Evolutionary conservation across 164 flowering plant species (phyloP).

Genomic region (Sedum album): DNA sequence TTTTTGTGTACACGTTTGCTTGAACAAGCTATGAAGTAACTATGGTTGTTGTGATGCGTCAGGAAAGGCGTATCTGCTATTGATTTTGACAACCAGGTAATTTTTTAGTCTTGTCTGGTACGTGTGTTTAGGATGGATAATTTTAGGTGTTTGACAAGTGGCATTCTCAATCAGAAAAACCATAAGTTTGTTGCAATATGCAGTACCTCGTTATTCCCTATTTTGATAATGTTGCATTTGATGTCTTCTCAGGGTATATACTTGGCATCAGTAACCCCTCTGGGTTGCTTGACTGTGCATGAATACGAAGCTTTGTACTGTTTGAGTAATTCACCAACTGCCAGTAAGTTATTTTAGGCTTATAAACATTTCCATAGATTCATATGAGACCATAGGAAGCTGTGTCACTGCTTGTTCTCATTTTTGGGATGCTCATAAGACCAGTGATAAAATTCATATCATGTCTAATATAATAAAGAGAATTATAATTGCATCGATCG

Average conservation of each 20-base stretch:
- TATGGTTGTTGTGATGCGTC: conserved; percentile 7
- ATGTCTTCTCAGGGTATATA: conserved; percentile 53
- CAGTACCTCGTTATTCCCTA: background rate
- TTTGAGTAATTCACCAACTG: conserved; percentile 23
- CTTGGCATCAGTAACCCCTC: conserved; percentile 73
- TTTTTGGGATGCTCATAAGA: background rate
- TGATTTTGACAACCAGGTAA: conserved; percentile 75
- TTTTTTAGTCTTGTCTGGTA: conserved; percentile 1
- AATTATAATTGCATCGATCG: no score
- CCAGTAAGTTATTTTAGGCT: conserved; percentile 34
- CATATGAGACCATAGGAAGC: background rate
- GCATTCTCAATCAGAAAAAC: background rate
- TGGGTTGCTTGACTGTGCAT: conserved; percentile 83
- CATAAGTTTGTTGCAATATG: background rate
- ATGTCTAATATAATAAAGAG: background rate
- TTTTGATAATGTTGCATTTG: background rate
- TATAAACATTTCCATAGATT: background rate
- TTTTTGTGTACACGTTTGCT: background rate
- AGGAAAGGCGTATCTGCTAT: conserved; percentile 61
- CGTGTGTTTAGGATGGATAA: background rate
- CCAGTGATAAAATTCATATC: background rate
- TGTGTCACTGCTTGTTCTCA: background rate
- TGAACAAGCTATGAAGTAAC: no score
- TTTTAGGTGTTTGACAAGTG: background rate
- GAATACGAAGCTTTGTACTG: conserved; percentile 71